Evolutionary conservation across 2,329 filamentous ascomycete genomes (phyloP), one percentile per base, ranked within the genome.

Genomic region (Aspergillus calidoustus): DNA sequence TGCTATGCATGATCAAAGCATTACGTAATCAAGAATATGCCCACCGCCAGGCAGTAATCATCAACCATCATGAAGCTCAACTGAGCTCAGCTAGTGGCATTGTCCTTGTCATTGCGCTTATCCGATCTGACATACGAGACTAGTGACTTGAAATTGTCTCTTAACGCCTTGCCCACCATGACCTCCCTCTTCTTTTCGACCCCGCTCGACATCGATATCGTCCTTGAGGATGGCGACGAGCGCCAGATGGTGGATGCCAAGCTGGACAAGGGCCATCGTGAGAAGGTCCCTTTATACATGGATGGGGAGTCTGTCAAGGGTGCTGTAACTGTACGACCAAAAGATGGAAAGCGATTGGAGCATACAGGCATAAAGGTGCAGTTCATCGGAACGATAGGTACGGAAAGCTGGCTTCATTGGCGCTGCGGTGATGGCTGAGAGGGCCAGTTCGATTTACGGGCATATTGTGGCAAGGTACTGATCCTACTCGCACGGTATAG

Each of bases 311-410:
- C 93, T 47, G 94, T 99, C 74, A 97, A 96, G 83, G 95, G 94
- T 72, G 91, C 91, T 55, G 93, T 99, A 64, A 99, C 95, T 7
- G 89, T 99, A 69, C 85, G 95, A 69, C 95, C 95, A 54, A 99
- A 99, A 81, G 95, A 99, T 84, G 95, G 95, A 75, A 98, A 98
- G 84, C 88, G 95, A 64, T 84, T 99, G 74, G 95, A 99, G 80
- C 95, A 99, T 79, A 98, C 93, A 11, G 95, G 95, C 71, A 97
- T 99, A 86, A 99, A 99, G 82, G 94, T 99, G 72, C 95, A 99
- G 78, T 99, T 99, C 82, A 97, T 99, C 72, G 95, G 95, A 76
- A 96, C 93, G 66, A 99, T 99, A 84, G 92, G 92, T 95, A 82
- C 60, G 67, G 50, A 65, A 81, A 34, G 44, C 46, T 44, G 47